Percentiles rank a stretch among this genome's conserved stretches.
Conservation (phyloP, 2,329 filamentous ascomycete species). For the Ploettnerulaceae sp. region DNA sequence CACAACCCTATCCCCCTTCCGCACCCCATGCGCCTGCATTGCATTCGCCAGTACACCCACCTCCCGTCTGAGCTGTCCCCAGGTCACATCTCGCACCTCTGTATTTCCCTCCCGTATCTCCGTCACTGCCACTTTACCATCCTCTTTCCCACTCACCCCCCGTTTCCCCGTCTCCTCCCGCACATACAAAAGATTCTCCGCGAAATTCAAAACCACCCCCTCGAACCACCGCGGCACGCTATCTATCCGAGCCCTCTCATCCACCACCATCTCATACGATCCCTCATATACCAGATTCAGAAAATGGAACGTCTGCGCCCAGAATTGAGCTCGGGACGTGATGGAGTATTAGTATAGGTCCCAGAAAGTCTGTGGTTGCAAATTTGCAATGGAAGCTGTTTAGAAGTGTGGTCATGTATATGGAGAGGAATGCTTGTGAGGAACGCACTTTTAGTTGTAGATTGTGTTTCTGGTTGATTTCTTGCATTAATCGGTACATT, state of each 20-base stretch:
- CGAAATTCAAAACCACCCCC: slow-evolving; percentile 69
- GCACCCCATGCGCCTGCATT: slow-evolving; percentile 60
- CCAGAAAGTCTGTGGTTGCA: slow-evolving; percentile 50
- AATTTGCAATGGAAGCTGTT: neutral
- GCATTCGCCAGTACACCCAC: slow-evolving; percentile 60
- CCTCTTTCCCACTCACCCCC: slow-evolving; percentile 60
- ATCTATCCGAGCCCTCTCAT: slow-evolving; percentile 66
- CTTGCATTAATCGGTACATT: slow-evolving; percentile 64
- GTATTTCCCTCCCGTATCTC: slow-evolving; percentile 63
- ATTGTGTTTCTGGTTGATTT: slow-evolving; percentile 53
- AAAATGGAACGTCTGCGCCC: slow-evolving; percentile 56
- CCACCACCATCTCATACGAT: slow-evolving; percentile 54
- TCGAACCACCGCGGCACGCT: slow-evolving; percentile 72
- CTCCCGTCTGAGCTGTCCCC: slow-evolving; percentile 57
- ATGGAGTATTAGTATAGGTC: slow-evolving; percentile 69
- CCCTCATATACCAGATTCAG: slow-evolving; percentile 60
- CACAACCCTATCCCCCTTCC: slow-evolving; percentile 68
- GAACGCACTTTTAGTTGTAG: slow-evolving; percentile 53
- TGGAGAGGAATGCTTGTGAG: too few relatives aligned
- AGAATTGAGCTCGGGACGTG: slow-evolving; percentile 58
- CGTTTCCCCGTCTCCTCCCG: slow-evolving; percentile 42
- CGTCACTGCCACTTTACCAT: slow-evolving; percentile 64
- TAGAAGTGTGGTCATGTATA: neutral
- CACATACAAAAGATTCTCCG: slow-evolving; percentile 73
- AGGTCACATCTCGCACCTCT: slow-evolving; percentile 55